Conservation (phyloP, 1,284 basidiomycete species). For the Apiotrichum veenhuisii region DNA sequence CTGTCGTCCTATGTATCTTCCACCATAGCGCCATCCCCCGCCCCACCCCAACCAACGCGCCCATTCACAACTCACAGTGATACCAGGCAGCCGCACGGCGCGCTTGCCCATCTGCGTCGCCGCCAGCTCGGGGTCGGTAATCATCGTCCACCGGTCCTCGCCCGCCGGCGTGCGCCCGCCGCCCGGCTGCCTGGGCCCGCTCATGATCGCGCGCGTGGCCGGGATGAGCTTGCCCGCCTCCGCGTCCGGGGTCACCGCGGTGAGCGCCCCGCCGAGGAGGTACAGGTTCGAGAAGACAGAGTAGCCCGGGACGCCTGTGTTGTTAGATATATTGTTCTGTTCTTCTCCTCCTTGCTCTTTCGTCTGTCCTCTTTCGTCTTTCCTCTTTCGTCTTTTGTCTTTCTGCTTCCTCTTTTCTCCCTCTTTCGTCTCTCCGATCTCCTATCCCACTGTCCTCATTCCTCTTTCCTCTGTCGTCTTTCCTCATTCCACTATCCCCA, state of each 20-base stretch:
- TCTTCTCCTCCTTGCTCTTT: too few species aligned
- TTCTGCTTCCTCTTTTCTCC: too few species aligned
- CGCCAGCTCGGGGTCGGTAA: conserved; percentile 21
- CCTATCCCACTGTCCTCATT: too few species aligned
- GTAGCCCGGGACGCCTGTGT: conserved; percentile 32
- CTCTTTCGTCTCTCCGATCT: too few species aligned
- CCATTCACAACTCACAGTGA: conserved; percentile 41
- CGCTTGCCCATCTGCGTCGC: conserved; percentile 28
- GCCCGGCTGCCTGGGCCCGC: background rate
- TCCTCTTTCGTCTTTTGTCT: too few species aligned
- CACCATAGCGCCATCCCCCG: too few species aligned
- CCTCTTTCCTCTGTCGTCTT: too few species aligned
- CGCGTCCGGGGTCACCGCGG: conserved; percentile 11
- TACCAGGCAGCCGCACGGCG: conserved; percentile 29
- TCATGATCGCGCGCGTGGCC: conserved; percentile 13
- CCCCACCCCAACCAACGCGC: too few species aligned
- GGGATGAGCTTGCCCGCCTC: conserved; percentile 10
- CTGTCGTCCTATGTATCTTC: too few species aligned
- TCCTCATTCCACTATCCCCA: too few species aligned
- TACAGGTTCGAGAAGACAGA: conserved; percentile 39
- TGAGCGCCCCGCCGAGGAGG: conserved; percentile 24
- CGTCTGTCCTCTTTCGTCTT: too few species aligned
- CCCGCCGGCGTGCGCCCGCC: conserved; percentile 13
- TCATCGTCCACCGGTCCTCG: conserved; percentile 30
- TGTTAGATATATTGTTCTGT: conserved; percentile 5